These are phyloP conservation scores for Amanita rimosa DNA, from an alignment of 768 basidiomycete genomes.

Conservation along the genomic window DNA sequence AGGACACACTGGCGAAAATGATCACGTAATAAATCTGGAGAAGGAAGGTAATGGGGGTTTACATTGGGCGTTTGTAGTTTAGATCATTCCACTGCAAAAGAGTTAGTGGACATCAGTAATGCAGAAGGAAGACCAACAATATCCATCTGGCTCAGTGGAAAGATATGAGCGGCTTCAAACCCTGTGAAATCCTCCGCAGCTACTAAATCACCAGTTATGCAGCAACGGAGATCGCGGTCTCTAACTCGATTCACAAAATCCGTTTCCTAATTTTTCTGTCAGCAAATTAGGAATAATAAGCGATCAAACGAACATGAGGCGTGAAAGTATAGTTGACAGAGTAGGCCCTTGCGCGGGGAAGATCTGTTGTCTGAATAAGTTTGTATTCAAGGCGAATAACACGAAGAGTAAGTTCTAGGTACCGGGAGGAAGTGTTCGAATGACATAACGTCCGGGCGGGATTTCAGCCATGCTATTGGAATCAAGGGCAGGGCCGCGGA, in stretches of 20 bases:
- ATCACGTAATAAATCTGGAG: slow-evolving; percentile 12
- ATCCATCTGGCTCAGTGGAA: slow-evolving; percentile 10
- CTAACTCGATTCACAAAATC: slow-evolving; percentile 10
- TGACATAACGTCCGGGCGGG: slow-evolving; percentile 12
- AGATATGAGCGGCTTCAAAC: slow-evolving; percentile 12
- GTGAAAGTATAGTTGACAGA: slow-evolving; percentile 10
- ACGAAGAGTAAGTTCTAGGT: too few species aligned
- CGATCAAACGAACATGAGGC: slow-evolving; percentile 8
- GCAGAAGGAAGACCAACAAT: slow-evolving; percentile 5
- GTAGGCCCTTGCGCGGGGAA: slow-evolving; percentile 11
- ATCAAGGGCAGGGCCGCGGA: slow-evolving; percentile 9
- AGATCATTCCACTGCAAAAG: slow-evolving; percentile 10
- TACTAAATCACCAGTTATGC: slow-evolving; percentile 11
- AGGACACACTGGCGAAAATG: slow-evolving; percentile 14
- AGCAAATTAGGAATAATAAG: background rate
- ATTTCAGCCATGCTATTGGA: slow-evolving; percentile 9
- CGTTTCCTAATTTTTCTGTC: slow-evolving; percentile 2
- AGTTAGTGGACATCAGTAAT: slow-evolving; percentile 2
- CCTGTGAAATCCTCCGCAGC: slow-evolving; percentile 11
- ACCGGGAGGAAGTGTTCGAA: slow-evolving; percentile 11
- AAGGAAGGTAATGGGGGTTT: slow-evolving; percentile 12
- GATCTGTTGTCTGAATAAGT: slow-evolving; percentile 7
- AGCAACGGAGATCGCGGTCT: slow-evolving; percentile 10
- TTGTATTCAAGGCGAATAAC: slow-evolving; percentile 4
- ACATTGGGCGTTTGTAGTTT: slow-evolving; percentile 8